A percentile compares a stretch with the other conserved stretches of the same genome.
Evolutionary conservation across 2,329 filamentous ascomycete species (phyloP).

Genomic region (Xylariaceae sp.): DNA sequence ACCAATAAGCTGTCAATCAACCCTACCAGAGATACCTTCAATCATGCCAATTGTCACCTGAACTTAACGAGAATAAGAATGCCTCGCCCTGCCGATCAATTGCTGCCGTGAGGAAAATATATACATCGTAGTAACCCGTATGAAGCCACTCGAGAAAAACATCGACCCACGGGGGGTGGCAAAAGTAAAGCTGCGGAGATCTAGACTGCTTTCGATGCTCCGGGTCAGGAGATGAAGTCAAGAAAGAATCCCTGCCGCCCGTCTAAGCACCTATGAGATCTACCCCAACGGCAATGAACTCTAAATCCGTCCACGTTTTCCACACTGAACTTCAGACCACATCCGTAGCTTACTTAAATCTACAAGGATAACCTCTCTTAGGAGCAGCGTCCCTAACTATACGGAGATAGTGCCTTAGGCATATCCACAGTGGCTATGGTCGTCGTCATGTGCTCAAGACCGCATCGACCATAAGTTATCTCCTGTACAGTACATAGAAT

Average conservation of each 20-base stretch:
- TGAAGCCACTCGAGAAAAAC: not conserved
- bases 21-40: not conserved
- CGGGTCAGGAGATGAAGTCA: not conserved
- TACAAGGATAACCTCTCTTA: not conserved
- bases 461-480: too few species aligned
- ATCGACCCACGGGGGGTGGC: not conserved
- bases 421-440: not conserved
- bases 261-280: too few species aligned
- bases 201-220: not conserved
- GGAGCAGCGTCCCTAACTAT: not conserved
- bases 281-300: not conserved
- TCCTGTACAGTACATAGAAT: too few species aligned
- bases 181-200: not conserved
- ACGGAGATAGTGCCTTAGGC: not conserved
- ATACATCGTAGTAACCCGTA: too few species aligned
- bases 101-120: not conserved
- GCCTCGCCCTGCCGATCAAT: not conserved
- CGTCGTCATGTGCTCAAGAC: not conserved
- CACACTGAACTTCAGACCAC: not conserved
- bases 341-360: not conserved
- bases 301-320: not conserved
- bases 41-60: not conserved
- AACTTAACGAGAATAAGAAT: not conserved
- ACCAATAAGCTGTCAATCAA: not conserved
- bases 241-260: not conserved